Evolutionary conservation across 805 yeast genomes (phyloP).

Genomic region (Candida parachauliodes): DNA sequence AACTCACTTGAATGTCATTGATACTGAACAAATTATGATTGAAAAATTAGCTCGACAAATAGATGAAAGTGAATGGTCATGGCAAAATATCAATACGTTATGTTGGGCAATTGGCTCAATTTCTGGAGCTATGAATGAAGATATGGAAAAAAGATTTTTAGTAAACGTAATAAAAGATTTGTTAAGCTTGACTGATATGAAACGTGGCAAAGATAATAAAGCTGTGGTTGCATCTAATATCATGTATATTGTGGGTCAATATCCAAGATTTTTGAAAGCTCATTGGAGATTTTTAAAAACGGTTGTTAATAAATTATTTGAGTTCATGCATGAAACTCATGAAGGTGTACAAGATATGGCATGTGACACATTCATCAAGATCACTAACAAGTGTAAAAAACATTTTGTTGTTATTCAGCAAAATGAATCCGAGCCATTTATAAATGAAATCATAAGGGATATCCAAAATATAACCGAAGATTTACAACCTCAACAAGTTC

Average conservation of each 20-base stretch:
- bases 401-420: slow-evolving; percentile 89
- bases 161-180: slow-evolving; percentile 92
- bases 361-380: slow-evolving; percentile 96
- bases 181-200: slow-evolving; percentile 88
- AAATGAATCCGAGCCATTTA: slow-evolving; percentile 85
- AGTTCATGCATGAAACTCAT: slow-evolving; percentile 99
- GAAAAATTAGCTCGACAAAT: slow-evolving; percentile 88
- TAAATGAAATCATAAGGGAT: slow-evolving; percentile 80
- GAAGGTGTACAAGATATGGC: slow-evolving; percentile 99
- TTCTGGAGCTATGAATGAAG: slow-evolving; percentile 98
- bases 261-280: slow-evolving; percentile 94
- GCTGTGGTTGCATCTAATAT: slow-evolving; percentile 99
- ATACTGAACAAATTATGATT: slow-evolving; percentile 91
- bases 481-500: slow-evolving; percentile 95
- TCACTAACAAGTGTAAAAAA: slow-evolving; percentile 90
- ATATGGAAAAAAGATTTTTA: slow-evolving; percentile 90
- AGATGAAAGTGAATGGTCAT: slow-evolving; percentile 97
- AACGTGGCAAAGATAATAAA: slow-evolving; percentile 95
- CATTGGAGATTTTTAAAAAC: slow-evolving; percentile 98
- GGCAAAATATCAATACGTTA: slow-evolving; percentile 95
- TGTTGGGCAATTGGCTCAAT: slow-evolving; percentile 99
- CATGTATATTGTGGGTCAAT: slow-evolving; percentile 99
- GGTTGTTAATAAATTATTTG: slow-evolving; percentile 91
- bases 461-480: slow-evolving; percentile 87
- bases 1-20: slow-evolving; percentile 91